Percentiles rank a stretch among this genome's conserved stretches.
These are phyloP conservation scores for Exophiala oligosperma DNA, from an alignment of 2,329 filamentous ascomycete genomes.

Conservation along the genomic window DNA sequence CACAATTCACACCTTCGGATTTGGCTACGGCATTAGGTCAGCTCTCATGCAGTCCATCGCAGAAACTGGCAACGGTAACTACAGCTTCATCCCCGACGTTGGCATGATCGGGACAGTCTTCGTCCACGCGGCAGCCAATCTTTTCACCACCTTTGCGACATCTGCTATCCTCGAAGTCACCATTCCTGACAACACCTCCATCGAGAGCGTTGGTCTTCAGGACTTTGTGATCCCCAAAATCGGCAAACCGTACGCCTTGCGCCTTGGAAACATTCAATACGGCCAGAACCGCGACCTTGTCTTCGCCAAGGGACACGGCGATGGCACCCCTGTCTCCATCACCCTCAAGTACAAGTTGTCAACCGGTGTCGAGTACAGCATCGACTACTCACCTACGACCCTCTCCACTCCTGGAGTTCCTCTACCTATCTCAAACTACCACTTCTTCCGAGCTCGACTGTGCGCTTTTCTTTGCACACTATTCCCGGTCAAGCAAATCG, in stretches of 20 bases:
- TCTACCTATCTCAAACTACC: conserved; percentile 44
- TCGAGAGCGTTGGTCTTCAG: conserved; percentile 1
- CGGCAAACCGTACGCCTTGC: conserved; percentile 8
- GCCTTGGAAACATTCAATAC: conserved; percentile 56
- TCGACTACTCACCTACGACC: not conserved
- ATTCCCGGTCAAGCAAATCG: conserved; percentile 40
- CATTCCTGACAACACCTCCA: not conserved
- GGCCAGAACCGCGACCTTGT: conserved; percentile 62
- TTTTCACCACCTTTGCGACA: conserved; percentile 59
- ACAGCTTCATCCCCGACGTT: conserved; percentile 62
- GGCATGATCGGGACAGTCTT: conserved; percentile 64
- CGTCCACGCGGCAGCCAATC: conserved; percentile 61
- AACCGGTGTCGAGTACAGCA: conserved; percentile 6
- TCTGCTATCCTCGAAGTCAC: conserved; percentile 46
- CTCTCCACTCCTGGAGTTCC: conserved; percentile 7
- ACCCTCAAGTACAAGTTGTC: conserved; percentile 24
- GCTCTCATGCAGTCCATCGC: conserved; percentile 61
- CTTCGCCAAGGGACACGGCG: conserved; percentile 34
- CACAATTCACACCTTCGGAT: conserved; percentile 54
- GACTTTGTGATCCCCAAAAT: not conserved
- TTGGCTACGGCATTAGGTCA: conserved; percentile 52
- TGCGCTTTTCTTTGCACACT: conserved; percentile 52
- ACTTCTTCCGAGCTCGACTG: conserved; percentile 52
- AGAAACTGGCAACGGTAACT: conserved; percentile 58
- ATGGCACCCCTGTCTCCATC: conserved; percentile 32